phyloP scores from a whole-genome alignment of 208 protist species.

The Crithidia brevicula region DNA sequence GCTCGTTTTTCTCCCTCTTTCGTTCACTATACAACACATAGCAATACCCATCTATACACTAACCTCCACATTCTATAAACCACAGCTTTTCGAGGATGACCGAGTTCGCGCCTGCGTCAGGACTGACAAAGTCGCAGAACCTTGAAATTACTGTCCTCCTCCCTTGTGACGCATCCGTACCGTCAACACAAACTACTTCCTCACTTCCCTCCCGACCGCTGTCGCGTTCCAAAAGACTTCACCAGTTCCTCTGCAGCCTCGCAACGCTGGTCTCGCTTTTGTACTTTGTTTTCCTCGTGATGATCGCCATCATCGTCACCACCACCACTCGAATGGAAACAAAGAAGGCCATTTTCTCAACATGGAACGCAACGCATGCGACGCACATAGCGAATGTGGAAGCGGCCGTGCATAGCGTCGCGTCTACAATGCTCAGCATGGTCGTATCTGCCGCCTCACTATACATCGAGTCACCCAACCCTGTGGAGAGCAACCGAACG shows the following conservation, averaged over 20 bases:
- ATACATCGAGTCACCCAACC: background rate
- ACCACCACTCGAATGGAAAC: background rate
- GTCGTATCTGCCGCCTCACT: background rate
- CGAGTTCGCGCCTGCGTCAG: too few species aligned
- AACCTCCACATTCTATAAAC: too few species aligned
- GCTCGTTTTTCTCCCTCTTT: too few species aligned
- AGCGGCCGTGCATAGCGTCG: background rate
- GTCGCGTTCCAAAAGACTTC: too few species aligned
- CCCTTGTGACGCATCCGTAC: too few species aligned
- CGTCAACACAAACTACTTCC: too few species aligned
- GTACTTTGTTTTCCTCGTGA: background rate
- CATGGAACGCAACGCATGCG: background rate
- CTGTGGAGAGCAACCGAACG: background rate
- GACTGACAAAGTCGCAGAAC: too few species aligned
- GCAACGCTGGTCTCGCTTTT: background rate
- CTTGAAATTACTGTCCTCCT: too few species aligned
- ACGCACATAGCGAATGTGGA: background rate
- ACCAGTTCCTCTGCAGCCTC: slow-evolving; percentile 4
- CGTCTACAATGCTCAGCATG: background rate
- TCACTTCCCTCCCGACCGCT: too few species aligned
- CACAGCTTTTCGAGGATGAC: too few species aligned
- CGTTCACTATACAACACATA: too few species aligned
- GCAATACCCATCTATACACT: too few species aligned
- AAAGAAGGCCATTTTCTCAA: background rate
- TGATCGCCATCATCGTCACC: background rate